A percentile compares a stretch with the other conserved stretches of the same genome.
Evolutionary conservation across 495 filamentous ascomycete genomes (phyloP).

Genomic region (Cetradonia linearis): DNA sequence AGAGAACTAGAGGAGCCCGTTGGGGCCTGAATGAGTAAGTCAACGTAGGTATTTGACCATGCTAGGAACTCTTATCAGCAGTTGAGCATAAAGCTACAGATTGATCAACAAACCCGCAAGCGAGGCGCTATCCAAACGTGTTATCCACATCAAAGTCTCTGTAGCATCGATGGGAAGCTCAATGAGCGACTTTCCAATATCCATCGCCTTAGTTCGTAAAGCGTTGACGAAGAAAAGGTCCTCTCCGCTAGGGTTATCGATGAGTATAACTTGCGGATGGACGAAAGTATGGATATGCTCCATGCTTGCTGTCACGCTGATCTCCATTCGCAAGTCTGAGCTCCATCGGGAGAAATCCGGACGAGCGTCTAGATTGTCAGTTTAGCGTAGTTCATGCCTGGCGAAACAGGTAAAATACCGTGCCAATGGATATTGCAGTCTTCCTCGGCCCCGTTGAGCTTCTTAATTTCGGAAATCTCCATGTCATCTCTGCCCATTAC

Average conservation of each 20-base stretch:
- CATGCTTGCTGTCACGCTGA: conserved; percentile 35
- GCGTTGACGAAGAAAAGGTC: conserved; percentile 45
- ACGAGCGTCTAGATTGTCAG: conserved; percentile 35
- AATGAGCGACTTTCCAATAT: conserved; percentile 45
- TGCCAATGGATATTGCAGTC: conserved; percentile 46
- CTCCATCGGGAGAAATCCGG: conserved; percentile 41
- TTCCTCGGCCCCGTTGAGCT: conserved; percentile 37
- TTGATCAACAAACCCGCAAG: conserved; percentile 45
- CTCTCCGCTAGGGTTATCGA: conserved; percentile 37
- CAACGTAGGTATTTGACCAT: conserved; percentile 64
- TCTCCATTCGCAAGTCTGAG: conserved; percentile 42
- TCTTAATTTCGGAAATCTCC: conserved; percentile 40
- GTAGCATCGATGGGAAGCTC: conserved; percentile 51
- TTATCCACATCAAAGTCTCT: conserved; percentile 62
- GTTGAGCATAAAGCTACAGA: not conserved
- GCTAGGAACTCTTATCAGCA: conserved; percentile 34
- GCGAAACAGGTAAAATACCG: conserved; percentile 29
- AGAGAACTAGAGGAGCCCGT: conserved; percentile 58
- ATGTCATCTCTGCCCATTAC: conserved; percentile 46
- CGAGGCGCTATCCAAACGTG: conserved; percentile 60
- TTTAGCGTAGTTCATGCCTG: conserved; percentile 13
- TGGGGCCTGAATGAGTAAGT: conserved; percentile 68
- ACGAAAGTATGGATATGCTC: conserved; percentile 39
- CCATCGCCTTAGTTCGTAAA: conserved; percentile 36
- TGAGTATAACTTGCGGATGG: conserved; percentile 42